Evolutionary conservation across 2,329 filamentous ascomycete species (phyloP).

Genomic region (Alternaria ventricosa): DNA sequence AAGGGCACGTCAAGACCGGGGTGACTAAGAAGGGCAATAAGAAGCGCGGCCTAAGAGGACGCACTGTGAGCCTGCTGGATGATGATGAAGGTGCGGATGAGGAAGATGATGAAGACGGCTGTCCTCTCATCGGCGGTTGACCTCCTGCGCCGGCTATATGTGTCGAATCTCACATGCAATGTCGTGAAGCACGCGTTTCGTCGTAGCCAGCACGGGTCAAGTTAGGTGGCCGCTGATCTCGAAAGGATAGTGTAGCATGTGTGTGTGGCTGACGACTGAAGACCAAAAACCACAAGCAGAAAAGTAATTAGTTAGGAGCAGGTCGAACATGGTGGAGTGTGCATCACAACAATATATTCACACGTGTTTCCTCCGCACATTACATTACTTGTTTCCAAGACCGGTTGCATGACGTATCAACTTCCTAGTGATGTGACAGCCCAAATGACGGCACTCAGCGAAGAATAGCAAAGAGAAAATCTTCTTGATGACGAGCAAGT

Average conservation of each 20-base stretch:
- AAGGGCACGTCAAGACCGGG: constrained; percentile 52
- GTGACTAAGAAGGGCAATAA: constrained; percentile 47
- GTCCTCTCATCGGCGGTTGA: constrained; percentile 66
- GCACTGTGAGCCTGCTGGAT: constrained; percentile 50
- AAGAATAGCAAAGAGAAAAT: no score
- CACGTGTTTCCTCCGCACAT: accelerated
- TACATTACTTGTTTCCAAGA: background rate
- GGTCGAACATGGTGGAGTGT: background rate
- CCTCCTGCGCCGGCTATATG: constrained; percentile 60
- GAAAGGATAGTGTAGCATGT: background rate
- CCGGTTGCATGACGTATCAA: background rate
- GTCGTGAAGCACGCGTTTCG: background rate
- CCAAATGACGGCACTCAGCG: no score
- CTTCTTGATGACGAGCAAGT: no score
- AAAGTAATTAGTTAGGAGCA: background rate
- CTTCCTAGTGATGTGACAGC: background rate
- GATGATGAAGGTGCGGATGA: constrained; percentile 65
- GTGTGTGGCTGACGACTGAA: background rate
- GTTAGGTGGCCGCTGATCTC: constrained; percentile 59
- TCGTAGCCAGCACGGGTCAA: constrained; percentile 54
- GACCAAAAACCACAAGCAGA: background rate
- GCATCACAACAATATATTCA: background rate
- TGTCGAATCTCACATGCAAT: background rate
- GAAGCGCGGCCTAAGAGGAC: constrained; percentile 40
- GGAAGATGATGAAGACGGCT: constrained; percentile 68